Evolutionary conservation across 1,139 yeast genomes (phyloP).

Genomic region (Blastobotrys apis): DNA sequence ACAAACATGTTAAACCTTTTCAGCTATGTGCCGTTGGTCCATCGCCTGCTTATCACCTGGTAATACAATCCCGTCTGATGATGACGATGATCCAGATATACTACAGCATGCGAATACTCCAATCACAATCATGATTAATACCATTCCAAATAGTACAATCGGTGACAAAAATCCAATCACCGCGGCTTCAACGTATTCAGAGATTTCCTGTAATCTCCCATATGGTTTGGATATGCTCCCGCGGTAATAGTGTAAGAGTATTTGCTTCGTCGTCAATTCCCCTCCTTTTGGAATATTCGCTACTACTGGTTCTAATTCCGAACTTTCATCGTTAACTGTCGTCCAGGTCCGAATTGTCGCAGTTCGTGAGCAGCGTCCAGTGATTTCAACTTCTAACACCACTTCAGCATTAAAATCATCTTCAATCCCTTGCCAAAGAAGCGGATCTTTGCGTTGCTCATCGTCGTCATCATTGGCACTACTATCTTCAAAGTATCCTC

Average conservation of each 20-base stretch:
- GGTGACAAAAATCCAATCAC: conserved; percentile 27
- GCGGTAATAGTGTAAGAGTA: conserved; percentile 23
- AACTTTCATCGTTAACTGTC: neutral
- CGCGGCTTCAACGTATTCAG: conserved; percentile 21
- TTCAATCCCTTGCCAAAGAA: conserved; percentile 20
- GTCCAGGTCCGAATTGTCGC: conserved; percentile 4
- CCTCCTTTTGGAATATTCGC: neutral
- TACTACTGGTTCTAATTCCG: conserved; percentile 4
- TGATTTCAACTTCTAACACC: conserved; percentile 12
- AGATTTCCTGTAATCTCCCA: conserved; percentile 17
- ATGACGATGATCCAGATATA: neutral
- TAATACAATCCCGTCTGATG: neutral
- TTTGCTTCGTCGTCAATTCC: conserved; percentile 11
- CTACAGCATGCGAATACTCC: conserved; percentile 22
- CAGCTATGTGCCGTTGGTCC: no score
- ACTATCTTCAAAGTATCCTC: conserved; percentile 15
- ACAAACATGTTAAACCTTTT: no score
- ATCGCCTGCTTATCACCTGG: no score
- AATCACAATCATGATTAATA: conserved; percentile 20
- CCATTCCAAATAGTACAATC: conserved; percentile 22
- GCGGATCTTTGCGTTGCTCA: conserved; percentile 20
- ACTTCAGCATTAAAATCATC: conserved; percentile 16
- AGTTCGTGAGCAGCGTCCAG: neutral
- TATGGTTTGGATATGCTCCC: conserved; percentile 18
- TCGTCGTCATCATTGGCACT: conserved; percentile 19